A percentile compares a stretch with the other conserved stretches of the same genome.
phyloP scores from a whole-genome alignment of 306 rosid species.

The Crotalaria pallida region DNA sequence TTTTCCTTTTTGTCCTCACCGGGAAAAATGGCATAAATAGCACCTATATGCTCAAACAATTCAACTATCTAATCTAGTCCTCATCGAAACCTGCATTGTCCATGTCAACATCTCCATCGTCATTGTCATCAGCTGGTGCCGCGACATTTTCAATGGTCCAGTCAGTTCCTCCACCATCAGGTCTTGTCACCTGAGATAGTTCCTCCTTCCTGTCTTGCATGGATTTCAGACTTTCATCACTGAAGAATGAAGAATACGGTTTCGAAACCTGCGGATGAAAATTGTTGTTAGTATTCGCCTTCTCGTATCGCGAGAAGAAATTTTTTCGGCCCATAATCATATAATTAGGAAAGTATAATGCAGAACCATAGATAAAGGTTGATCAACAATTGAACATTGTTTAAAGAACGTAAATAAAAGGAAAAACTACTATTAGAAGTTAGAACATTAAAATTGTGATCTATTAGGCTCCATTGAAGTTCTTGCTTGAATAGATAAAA shows the following conservation, averaged over 20 bases:
- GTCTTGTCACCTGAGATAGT: not conserved
- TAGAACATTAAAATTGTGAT: not conserved
- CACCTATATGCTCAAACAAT: not conserved
- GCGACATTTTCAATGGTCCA: not conserved
- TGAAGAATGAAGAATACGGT: slow-evolving; percentile 72
- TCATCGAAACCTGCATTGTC: slow-evolving; percentile 24
- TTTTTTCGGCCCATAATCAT: not conserved
- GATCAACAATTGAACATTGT: not conserved
- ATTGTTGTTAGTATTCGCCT: not conserved
- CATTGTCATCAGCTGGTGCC: slow-evolving; percentile 24
- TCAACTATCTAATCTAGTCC: slow-evolving; percentile 6
- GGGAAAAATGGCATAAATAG: not conserved
- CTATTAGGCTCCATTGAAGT: not conserved
- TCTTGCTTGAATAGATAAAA: not conserved
- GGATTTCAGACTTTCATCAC: slow-evolving; percentile 50
- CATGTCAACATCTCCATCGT: slow-evolving; percentile 32
- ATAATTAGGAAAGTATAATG: not conserved
- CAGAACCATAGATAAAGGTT: not conserved
- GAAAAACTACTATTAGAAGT: not conserved
- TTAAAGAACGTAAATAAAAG: not conserved
- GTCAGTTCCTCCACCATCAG: not conserved
- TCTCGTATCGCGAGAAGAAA: not conserved
- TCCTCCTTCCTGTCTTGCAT: slow-evolving; percentile 29
- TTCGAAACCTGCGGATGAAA: slow-evolving; percentile 51
- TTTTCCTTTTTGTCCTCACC: not conserved